phyloP scores from a whole-genome alignment of 1,139 yeast genomes.

The Hansenula anomala region DNA sequence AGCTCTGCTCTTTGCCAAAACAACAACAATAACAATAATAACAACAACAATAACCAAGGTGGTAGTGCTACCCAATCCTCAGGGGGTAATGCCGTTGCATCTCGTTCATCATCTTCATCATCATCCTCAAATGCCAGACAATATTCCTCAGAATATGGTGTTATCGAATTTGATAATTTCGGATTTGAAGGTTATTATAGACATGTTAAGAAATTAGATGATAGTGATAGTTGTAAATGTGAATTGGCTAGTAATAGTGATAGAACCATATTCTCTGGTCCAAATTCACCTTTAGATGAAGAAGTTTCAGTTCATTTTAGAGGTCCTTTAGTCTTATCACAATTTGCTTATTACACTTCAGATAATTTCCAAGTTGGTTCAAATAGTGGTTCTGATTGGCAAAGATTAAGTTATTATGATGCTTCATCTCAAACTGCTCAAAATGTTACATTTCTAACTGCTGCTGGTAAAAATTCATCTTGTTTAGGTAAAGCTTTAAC shows the following conservation, averaged over 20 bases:
- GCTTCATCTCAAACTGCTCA: slow-evolving; percentile 34
- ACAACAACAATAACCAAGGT: background rate
- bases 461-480: slow-evolving; percentile 41
- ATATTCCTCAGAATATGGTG: slow-evolving; percentile 26
- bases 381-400: slow-evolving; percentile 35
- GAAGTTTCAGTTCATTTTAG: slow-evolving; percentile 77
- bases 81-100: background rate
- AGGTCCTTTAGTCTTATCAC: slow-evolving; percentile 62
- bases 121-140: slow-evolving; percentile 2
- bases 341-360: slow-evolving; percentile 59
- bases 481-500: slow-evolving; percentile 67
- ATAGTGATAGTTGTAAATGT: slow-evolving; percentile 49
- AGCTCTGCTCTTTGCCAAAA: background rate
- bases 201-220: slow-evolving; percentile 49
- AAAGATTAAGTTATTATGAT: slow-evolving; percentile 41
- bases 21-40: background rate
- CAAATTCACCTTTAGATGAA: slow-evolving; percentile 62
- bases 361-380: slow-evolving; percentile 27
- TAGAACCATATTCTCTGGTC: slow-evolving; percentile 47
- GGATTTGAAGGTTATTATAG: slow-evolving; percentile 64
- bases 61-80: background rate
- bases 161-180: slow-evolving; percentile 50
- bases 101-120: slow-evolving; percentile 3
- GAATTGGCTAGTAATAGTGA: slow-evolving; percentile 27
- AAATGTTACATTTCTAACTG: slow-evolving; percentile 63